Percentiles rank a stretch among this genome's conserved stretches.
Evolutionary conservation across 208 protist species (phyloP).

Genomic region (Herpetomonas samuelpessoai): DNA sequence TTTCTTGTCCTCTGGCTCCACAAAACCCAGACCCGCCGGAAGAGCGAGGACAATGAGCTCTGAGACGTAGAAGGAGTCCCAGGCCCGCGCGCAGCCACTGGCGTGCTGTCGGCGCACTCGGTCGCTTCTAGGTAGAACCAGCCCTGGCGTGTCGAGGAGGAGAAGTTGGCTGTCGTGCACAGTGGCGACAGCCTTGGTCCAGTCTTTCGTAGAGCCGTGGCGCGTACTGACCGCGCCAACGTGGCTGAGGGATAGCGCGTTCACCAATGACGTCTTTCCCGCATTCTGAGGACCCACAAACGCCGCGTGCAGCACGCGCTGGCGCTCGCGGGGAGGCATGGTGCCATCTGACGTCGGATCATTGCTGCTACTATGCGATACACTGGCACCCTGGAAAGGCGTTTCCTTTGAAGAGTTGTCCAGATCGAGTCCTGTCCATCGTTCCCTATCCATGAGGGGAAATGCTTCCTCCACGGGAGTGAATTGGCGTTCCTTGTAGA

Average conservation of each 20-base stretch:
- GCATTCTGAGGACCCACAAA: constrained; percentile 84
- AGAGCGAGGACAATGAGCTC: constrained; percentile 80
- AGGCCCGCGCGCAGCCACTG: constrained; percentile 54
- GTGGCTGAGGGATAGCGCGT: constrained; percentile 76
- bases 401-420: not conserved
- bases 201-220: constrained; percentile 76
- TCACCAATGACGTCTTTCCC: constrained; percentile 90
- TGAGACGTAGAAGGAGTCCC: constrained; percentile 77
- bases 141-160: constrained; percentile 85
- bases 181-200: constrained; percentile 76
- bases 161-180: constrained; percentile 88
- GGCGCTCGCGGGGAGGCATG: not conserved
- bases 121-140: constrained; percentile 43
- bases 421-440: constrained; percentile 24
- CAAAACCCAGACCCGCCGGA: constrained; percentile 80
- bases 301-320: constrained; percentile 43
- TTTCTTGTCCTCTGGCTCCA: constrained; percentile 77
- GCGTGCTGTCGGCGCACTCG: constrained; percentile 52
- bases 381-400: not conserved
- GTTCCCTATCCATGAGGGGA: constrained; percentile 43
- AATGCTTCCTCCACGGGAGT: constrained; percentile 84
- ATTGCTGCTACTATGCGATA: not conserved
- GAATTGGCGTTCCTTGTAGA: constrained; percentile 82
- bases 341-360: not conserved
- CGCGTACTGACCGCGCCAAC: constrained; percentile 84